Evolutionary conservation across 768 basidiomycete species (phyloP), one percentile per base, ranked within the genome.

Genomic region (Russula abietina): DNA sequence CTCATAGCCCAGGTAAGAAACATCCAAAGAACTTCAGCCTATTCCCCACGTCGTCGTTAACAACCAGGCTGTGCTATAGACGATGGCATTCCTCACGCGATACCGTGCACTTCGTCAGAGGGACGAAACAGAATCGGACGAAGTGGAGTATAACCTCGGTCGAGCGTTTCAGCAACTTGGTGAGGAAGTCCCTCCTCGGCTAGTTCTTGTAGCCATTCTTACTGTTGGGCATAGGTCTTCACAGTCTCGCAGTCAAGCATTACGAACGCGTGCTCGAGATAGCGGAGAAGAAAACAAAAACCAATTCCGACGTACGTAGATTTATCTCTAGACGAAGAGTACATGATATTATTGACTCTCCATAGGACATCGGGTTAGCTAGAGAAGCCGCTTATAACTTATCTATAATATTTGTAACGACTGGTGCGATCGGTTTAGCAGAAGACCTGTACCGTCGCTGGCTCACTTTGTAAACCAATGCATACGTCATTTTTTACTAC

Each of bases 131-230:
- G 78, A 76, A 3, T 67, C 80, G 26, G 81, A 84, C 32, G 95
- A 98, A 73, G 87, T 96, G 4, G 92, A 99, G 61, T 98, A 83
- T 72, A 99, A 99, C 73, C 91, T 95, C 70, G 96, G 88, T 0
- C 80, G 96, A 51, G 83, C 86, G 1, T 98, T 97, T 71, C 96
- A 98, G 70, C 90, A 94, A 62, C 78, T 97, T n/a, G 91, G 93
- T 93, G 64, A 59, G 81, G 69, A 14, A 17, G 36, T 19, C n/a
- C 19, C 28, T n/a, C 1, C 39, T 11, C 51, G 14, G 28, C 11
- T 10, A 51, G 4, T 36, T 30, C 17, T 36, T 7, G 24, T 52
- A 22, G 22, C 38, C 19, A 51, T 36, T 61, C 53, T 58, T 63
- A 41, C 43, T 7, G 2, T 38, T 48, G 50, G 17, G 17, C 7